These are phyloP conservation scores for Leccinum arenicola DNA, from an alignment of 768 basidiomycete genomes.

Conservation along the genomic window DNA sequence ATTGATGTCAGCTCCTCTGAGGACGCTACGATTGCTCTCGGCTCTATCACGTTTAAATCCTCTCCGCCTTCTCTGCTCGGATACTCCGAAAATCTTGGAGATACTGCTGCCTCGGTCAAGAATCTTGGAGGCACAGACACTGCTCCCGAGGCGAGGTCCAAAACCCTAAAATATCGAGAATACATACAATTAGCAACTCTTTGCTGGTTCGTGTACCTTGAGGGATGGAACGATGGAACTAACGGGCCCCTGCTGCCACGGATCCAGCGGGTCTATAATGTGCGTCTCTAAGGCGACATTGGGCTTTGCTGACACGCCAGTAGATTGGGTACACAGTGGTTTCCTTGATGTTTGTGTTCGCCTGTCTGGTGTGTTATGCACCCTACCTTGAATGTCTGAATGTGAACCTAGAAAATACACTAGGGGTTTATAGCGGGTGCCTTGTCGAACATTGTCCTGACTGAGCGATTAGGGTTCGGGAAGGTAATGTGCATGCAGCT, in stretches of 20 bases:
- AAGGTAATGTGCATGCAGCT: conserved; percentile 26
- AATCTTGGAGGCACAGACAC: neutral
- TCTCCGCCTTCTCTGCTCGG: conserved; percentile 5
- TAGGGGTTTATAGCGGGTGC: conserved; percentile 47
- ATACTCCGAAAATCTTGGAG: conserved; percentile 3
- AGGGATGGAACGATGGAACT: conserved; percentile 78
- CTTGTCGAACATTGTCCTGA: conserved; percentile 43
- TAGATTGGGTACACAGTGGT: conserved; percentile 51
- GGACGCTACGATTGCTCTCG: conserved; percentile 1
- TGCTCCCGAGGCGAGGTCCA: conserved; percentile 1
- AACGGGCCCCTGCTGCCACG: conserved; percentile 73
- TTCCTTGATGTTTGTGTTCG: conserved; percentile 55
- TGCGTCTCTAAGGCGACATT: conserved; percentile 15
- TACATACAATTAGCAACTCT: conserved; percentile 51
- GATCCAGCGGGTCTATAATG: conserved; percentile 58
- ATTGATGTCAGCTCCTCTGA: neutral
- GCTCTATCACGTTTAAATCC: neutral
- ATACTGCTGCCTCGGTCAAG: neutral
- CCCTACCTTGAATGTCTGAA: neutral
- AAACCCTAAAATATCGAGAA: conserved; percentile 14
- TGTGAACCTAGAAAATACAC: conserved; percentile 16
- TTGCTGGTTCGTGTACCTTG: conserved; percentile 57
- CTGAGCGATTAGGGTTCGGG: conserved; percentile 42
- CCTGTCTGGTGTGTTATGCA: conserved; percentile 36
- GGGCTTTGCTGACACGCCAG: conserved; percentile 1